These are phyloP conservation scores for Schrenkiella parvula DNA, from an alignment of 345 rosid genomes.

Conservation along the genomic window DNA sequence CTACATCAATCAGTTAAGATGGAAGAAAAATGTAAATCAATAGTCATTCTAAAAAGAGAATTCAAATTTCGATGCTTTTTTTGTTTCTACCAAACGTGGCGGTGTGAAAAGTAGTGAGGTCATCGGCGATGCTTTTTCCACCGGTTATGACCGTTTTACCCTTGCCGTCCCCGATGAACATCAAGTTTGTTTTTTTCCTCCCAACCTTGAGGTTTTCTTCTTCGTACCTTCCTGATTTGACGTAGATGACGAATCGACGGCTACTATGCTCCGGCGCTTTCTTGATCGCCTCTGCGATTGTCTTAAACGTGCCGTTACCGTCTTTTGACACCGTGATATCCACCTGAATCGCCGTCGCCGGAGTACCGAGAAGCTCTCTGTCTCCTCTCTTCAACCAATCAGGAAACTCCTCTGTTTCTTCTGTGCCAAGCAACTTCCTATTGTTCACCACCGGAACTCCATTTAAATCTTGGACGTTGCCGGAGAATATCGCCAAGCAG, in stretches of 20 bases:
- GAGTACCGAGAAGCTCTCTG: conserved; percentile 54
- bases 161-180: conserved; percentile 94
- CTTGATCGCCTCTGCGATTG: conserved; percentile 90
- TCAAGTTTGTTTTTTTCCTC: conserved; percentile 78
- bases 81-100: conserved; percentile 82
- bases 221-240: conserved; percentile 93
- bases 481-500: conserved; percentile 71
- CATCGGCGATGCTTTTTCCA: conserved; percentile 49
- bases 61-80: background rate
- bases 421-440: conserved; percentile 40
- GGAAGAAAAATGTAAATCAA: background rate
- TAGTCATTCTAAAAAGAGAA: background rate
- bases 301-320: conserved; percentile 76
- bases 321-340: conserved; percentile 77
- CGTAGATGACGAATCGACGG: conserved; percentile 71
- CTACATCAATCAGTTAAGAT: conserved; percentile 33
- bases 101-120: conserved; percentile 85
- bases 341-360: conserved; percentile 58
- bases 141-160: conserved; percentile 77
- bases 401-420: conserved; percentile 43
- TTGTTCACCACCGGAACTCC: conserved; percentile 88
- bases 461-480: conserved; percentile 43
- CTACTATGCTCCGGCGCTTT: conserved; percentile 66
- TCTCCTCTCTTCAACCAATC: conserved; percentile 68
- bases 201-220: conserved; percentile 72